Evolutionary conservation across 352 stramenopile genomes (phyloP), one percentile per base, ranked within the genome.

Genomic region (Elongisporangium senticosum): DNA sequence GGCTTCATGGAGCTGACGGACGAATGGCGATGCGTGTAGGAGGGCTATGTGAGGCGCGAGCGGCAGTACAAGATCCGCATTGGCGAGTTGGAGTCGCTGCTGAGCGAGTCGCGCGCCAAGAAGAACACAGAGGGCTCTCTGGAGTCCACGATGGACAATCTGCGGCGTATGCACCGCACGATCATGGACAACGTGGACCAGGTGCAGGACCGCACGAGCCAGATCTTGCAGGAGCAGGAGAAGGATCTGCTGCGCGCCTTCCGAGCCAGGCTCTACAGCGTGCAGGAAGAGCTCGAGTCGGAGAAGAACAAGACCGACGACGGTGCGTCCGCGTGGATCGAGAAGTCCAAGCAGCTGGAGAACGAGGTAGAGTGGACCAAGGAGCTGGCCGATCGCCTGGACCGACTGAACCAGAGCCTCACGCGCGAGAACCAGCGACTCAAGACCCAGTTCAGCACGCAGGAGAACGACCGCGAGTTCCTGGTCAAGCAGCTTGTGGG

Each of bases 391-490:
- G 88, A 97, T 56, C 79, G 85, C 1, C 75, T 98, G 4, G 91
- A 98, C 28, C 73, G 87, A 4, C 70, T 96, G 15, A 98, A 98
- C 62, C 89, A 97, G 62, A 92, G 75, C 43, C 75, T 98, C 55
- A 87, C 73, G 11, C 68, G 80, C 13, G 92, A 97, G 58, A 97
- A 97, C 64, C 78, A 87, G 39, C 71, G 81, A 0, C 73, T 98
- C 1, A 96, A 96, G 65, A 90, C 81, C 1, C 86, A 97, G 59
- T 97, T 96, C 56, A 90, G 91, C 53, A 95, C 79, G 10, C 88
- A 98, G 68, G 89, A 98, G 58, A 93, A 97, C 59, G 92, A 98
- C 71, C 77, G 92, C n/a, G 87, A 97, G 60, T 97, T 96, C 51
- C 82, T 98, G 21, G 87, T 98, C 15, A 89, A 89, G 63, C 87